Evolutionary conservation across 2,329 filamentous ascomycete species (phyloP).

Genomic region (Stagonosporopsis tanaceti): DNA sequence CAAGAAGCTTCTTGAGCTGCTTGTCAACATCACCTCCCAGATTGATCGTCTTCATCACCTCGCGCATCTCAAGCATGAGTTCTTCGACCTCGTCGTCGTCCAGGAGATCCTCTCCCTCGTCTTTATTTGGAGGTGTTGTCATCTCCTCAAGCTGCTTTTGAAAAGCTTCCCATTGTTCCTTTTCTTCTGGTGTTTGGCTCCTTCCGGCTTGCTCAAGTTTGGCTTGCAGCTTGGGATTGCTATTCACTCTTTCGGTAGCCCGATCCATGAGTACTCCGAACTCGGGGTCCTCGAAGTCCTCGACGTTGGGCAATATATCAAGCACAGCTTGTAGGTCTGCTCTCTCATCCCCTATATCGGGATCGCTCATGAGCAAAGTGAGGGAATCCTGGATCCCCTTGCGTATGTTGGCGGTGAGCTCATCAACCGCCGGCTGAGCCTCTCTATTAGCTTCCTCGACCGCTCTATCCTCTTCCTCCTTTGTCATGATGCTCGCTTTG

Average conservation of each 20-base stretch:
- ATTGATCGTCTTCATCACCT: slow-evolving; percentile 36
- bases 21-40: slow-evolving; percentile 28
- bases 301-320: slow-evolving; percentile 31
- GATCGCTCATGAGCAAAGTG: slow-evolving; percentile 40
- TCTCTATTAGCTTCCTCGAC: slow-evolving; percentile 16
- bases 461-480: slow-evolving; percentile 8
- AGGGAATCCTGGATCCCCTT: slow-evolving; percentile 32
- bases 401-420: slow-evolving; percentile 27
- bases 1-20: slow-evolving; percentile 29
- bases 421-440: slow-evolving; percentile 24
- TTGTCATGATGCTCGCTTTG: slow-evolving; percentile 32
- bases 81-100: slow-evolving; percentile 32
- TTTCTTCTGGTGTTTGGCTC: slow-evolving; percentile 18
- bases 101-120: slow-evolving; percentile 9
- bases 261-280: slow-evolving; percentile 32
- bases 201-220: slow-evolving; percentile 29
- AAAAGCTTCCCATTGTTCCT: slow-evolving; percentile 19
- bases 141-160: slow-evolving; percentile 19
- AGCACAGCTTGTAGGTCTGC: slow-evolving; percentile 36
- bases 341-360: slow-evolving; percentile 33
- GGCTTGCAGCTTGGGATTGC: slow-evolving; percentile 30
- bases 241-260: slow-evolving; percentile 33
- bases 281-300: slow-evolving; percentile 30
- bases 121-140: slow-evolving; percentile 15
- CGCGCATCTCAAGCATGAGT: slow-evolving; percentile 37